phyloP scores from a whole-genome alignment of 2,329 filamentous ascomycete genomes.

The Xylaria sp. region DNA sequence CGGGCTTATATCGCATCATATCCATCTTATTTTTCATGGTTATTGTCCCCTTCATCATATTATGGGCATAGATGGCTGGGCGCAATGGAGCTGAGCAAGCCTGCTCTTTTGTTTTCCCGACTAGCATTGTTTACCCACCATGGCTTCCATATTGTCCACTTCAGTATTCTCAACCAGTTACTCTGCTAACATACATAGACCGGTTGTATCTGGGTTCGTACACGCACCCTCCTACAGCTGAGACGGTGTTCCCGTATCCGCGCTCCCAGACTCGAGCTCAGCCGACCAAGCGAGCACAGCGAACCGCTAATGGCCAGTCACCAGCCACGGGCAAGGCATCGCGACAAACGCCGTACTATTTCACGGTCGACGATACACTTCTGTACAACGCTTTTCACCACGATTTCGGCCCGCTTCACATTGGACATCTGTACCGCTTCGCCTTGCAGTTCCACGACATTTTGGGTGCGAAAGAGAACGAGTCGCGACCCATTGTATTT shows the following conservation, averaged over 20 bases:
- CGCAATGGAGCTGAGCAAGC: slow-evolving; percentile 10
- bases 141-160: slow-evolving; percentile 21
- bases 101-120: slow-evolving; percentile 26
- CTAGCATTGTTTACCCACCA: slow-evolving; percentile 14
- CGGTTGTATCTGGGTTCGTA: slow-evolving; percentile 94
- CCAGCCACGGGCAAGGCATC: slow-evolving; percentile 41
- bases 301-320: slow-evolving; percentile 55
- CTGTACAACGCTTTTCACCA: slow-evolving; percentile 98
- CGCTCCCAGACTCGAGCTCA: slow-evolving; percentile 51
- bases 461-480: slow-evolving; percentile 83
- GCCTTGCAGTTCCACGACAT: slow-evolving; percentile 95
- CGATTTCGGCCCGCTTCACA: slow-evolving; percentile 95
- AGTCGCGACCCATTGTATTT: slow-evolving; percentile 86
- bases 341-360: slow-evolving; percentile 73
- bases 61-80: slow-evolving; percentile 18
- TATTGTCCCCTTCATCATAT: slow-evolving; percentile 5
- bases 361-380: slow-evolving; percentile 86
- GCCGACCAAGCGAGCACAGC: slow-evolving; percentile 69
- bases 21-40: slow-evolving; percentile 4
- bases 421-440: slow-evolving; percentile 94
- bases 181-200: slow-evolving; percentile 55
- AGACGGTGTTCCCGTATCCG: slow-evolving; percentile 83
- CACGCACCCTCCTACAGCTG: slow-evolving; percentile 69
- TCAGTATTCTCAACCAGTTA: slow-evolving; percentile 23
- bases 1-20: not conserved